Evolutionary conservation across 139 green algal genomes (phyloP).

Genomic region (Volvox africanus): DNA sequence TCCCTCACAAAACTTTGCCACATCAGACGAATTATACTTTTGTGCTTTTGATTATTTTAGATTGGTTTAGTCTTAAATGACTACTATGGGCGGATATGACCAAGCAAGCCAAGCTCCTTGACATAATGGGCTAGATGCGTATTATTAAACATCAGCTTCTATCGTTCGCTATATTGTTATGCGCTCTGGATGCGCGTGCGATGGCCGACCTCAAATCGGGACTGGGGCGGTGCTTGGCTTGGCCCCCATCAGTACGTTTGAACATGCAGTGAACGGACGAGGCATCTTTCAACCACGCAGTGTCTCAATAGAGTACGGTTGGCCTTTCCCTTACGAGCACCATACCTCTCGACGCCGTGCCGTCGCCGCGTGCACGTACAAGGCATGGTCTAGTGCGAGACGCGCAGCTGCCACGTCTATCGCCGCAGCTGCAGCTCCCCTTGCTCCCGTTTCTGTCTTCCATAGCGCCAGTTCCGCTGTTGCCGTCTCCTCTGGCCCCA

Average conservation of each 20-base stretch:
- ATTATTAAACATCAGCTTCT: not conserved
- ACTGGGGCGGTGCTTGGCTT: not conserved
- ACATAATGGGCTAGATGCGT: no score
- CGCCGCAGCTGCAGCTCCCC: not conserved
- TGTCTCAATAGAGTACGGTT: not conserved
- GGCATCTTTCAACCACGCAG: not conserved
- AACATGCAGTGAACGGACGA: not conserved
- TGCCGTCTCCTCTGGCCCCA: no score
- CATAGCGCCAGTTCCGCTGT: not conserved
- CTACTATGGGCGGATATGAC: no score
- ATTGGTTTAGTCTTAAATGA: no score
- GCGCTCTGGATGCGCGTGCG: not conserved
- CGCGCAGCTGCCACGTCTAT: not conserved
- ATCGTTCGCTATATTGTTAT: not conserved
- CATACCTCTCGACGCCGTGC: not conserved
- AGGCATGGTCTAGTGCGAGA: not conserved
- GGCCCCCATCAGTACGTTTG: not conserved
- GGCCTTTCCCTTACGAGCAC: not conserved
- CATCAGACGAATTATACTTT: no score
- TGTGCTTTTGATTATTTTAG: no score
- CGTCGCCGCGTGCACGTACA: not conserved
- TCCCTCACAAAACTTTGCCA: no score
- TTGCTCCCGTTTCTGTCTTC: not conserved
- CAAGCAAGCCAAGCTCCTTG: no score
- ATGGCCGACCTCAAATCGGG: slow-evolving; percentile 2